Conservation (phyloP, 441 rosid genomes). For the Rhodomyrtus psidioides region DNA sequence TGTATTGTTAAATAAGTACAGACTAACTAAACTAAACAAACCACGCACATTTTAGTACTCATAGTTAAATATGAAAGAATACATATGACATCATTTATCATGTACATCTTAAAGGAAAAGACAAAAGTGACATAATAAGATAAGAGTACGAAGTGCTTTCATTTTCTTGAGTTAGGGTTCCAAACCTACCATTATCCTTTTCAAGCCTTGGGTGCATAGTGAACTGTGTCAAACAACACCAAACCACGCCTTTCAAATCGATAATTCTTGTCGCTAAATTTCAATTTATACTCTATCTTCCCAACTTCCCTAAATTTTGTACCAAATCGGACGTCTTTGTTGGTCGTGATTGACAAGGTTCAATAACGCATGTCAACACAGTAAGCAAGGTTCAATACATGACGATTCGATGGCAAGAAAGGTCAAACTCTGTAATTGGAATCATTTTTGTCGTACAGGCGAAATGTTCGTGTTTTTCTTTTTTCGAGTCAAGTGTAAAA, state of each 20-base stretch:
- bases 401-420: background rate
- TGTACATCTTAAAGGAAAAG: background rate
- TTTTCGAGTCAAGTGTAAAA: background rate
- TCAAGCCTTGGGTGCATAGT: background rate
- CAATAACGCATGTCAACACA: background rate
- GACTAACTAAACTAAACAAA: background rate
- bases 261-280: background rate
- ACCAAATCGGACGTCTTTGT: too few species aligned
- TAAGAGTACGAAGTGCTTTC: too few species aligned
- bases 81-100: background rate
- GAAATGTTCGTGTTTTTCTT: background rate
- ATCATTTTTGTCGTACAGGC: background rate
- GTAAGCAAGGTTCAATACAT: background rate
- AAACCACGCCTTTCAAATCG: background rate
- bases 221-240: background rate
- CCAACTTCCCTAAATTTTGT: background rate
- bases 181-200: background rate
- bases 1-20: too few species aligned
- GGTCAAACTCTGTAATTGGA: fast-evolving
- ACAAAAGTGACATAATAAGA: background rate
- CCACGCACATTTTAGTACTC: background rate
- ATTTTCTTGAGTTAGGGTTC: background rate
- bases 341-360: background rate
- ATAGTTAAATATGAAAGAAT: background rate
- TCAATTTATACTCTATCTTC: background rate